Conservation (phyloP, 345 rosid species). For the Hibiscus mutabilis region DNA sequence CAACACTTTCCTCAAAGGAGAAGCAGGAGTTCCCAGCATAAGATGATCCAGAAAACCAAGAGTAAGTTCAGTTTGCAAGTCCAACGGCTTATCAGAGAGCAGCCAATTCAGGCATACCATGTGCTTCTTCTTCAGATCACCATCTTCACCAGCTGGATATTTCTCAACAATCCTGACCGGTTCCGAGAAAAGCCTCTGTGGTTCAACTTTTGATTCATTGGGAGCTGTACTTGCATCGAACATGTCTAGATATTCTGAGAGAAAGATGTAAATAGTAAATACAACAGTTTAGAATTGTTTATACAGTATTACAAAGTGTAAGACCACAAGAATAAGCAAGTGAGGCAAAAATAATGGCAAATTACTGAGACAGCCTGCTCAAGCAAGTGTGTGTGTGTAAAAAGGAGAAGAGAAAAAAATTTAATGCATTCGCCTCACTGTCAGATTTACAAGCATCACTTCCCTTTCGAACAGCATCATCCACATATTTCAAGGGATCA, state of each 20-base stretch:
- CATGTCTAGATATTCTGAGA: constrained; percentile 70
- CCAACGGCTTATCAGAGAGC: constrained; percentile 75
- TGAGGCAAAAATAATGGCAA: neutral
- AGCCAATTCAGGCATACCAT: constrained; percentile 97
- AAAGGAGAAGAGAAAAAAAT: neutral
- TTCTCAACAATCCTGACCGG: constrained; percentile 79
- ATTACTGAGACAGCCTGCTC: neutral
- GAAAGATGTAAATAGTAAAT: constrained; percentile 13
- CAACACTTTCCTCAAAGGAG: constrained; percentile 84
- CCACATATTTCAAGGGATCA: neutral
- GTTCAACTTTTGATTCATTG: constrained; percentile 48
- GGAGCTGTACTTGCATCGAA: constrained; percentile 70
- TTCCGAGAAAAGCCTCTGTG: constrained; percentile 61
- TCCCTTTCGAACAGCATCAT: neutral
- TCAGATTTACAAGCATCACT: neutral
- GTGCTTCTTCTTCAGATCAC: constrained; percentile 77
- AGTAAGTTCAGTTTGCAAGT: constrained; percentile 81
- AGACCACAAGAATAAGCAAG: constrained; percentile 2
- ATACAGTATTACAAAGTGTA: neutral
- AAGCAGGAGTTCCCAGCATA: constrained; percentile 94
- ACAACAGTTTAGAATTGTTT: neutral
- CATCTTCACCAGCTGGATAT: constrained; percentile 81
- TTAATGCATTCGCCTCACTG: neutral
- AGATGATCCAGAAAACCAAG: constrained; percentile 94
- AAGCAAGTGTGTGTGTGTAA: neutral